Evolutionary conservation across 176 grass and related monocot genomes (phyloP), one percentile per base, ranked within the genome.

Genomic region (Themeda triandra): DNA sequence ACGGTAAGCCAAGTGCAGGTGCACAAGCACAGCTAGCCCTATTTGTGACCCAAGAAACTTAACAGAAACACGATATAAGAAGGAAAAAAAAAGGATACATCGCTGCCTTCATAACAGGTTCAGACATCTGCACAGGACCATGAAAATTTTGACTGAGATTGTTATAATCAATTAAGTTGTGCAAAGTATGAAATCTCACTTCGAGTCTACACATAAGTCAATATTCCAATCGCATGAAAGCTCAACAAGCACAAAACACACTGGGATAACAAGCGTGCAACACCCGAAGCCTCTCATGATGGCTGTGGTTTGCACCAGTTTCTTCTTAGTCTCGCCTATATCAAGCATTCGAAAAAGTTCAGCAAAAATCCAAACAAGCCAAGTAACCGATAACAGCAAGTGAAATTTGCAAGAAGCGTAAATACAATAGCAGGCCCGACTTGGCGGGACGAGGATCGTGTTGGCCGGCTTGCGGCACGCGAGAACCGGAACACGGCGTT

Each of bases 51-150:
- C 76, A 70, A 63, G 23, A 48, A 31, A 82, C 53, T 2, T 62
- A 21, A 30, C 54, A 83, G 18, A 44, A 21, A 14, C 25, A 78
- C 8, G 21, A 10, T 60, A 75, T 19, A 15, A 9, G 1, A 66
- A 53, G 56, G n/a, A 24, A 58, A 17, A 35, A n/a, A 36, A 65
- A 90, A 95, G 93, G 93, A 98, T 98, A 98, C 96, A 86, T 85
- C 73, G 91, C 96, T 63, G 78, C 93, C 80, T 84, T 96, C 23
- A 96, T 90, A 83, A 98, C 84, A 83, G 93, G 93, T 91, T 96
- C 96, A 48, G 70, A 39, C 83, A 95, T 95, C 96, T 98, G 91
- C 86, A 85, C 10, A 75, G 69, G 73, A 89, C 35, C 46, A 24
- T 40, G 37, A 76, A 49, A 10, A 36, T 53, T 27, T 54, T 81